Conservation (phyloP, 1,139 yeast genomes). For the Williopsis jadinii region DNA sequence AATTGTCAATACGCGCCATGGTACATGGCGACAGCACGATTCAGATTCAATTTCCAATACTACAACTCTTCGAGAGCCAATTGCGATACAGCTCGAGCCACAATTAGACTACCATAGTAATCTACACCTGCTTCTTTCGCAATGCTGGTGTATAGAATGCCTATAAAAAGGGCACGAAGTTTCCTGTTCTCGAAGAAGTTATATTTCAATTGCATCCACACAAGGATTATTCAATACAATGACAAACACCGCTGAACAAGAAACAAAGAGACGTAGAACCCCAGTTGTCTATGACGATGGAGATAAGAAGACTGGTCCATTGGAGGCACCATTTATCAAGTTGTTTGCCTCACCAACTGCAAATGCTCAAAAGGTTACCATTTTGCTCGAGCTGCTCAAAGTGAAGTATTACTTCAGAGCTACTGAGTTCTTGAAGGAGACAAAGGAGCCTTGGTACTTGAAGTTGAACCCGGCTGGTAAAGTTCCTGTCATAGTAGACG, state of each 20-base stretch:
- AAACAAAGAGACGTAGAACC: slow-evolving; percentile 1
- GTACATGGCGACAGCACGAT: too few relatives aligned
- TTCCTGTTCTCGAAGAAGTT: too few relatives aligned
- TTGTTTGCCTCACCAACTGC: slow-evolving; percentile 46
- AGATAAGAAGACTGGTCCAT: slow-evolving; percentile 25
- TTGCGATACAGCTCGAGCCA: too few relatives aligned
- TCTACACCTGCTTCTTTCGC: too few relatives aligned
- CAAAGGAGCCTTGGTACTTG: slow-evolving; percentile 38
- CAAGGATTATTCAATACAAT: too few relatives aligned
- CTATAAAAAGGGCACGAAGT: too few relatives aligned
- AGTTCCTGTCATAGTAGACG: slow-evolving; percentile 42
- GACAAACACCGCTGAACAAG: not conserved
- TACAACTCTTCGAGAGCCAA: too few relatives aligned
- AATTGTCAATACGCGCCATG: too few relatives aligned
- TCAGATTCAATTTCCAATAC: too few relatives aligned
- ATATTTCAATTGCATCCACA: too few relatives aligned
- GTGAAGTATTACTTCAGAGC: slow-evolving; percentile 37
- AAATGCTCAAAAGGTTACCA: slow-evolving; percentile 46
- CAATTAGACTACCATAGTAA: too few relatives aligned
- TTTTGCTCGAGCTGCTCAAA: slow-evolving; percentile 42
- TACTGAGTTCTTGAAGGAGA: slow-evolving; percentile 35
- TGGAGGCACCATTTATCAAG: slow-evolving; percentile 32
- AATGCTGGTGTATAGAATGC: too few relatives aligned
- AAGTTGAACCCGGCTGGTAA: slow-evolving; percentile 45
- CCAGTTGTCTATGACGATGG: slow-evolving; percentile 16